Base-by-base conservation (phyloP, 768 basidiomycete genomes). In the Boletus subparvulus region DNA sequence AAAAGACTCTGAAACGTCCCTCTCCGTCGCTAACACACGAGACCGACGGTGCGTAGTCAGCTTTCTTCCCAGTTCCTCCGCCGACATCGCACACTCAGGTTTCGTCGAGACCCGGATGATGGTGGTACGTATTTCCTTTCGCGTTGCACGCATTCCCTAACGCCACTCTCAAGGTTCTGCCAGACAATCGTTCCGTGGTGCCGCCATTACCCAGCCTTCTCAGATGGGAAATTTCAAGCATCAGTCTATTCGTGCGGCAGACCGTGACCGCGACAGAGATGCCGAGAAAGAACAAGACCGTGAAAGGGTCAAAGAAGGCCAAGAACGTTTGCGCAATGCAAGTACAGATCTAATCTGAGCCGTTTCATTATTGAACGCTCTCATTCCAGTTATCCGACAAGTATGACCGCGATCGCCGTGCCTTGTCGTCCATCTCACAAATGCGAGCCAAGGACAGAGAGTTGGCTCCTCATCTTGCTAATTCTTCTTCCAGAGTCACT, bases 201-300 rank as follows among this genome's bases (percentile, higher is more conserved):
- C 72, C 14, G 61, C 72, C 26, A 64, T 88, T 47, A 82, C 88
- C 26, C 91, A 94, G 64, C 89, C 90, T 28, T 90, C 92, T 36
- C 91, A 93, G 74, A 94, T 94, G 92, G 92, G 92, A 47, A 92
- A 92, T 68, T 94, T 94, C 72, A 90, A 91, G 68, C 92, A 93
- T 65, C 92, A 94, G 62, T 90, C 91, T 12, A 73, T 87, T 63
- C 88, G 90, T 51, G 76, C 82, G 16, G 78, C 75, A 42, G 88
- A 90, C 69, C 81, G 86, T 47, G 83, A 74, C 54, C 75, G 79
- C 47, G 83, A 74, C 44, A 68, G 65, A 52, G 71, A 83, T 24
- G 67, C 70, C 9, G 86, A 80, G 55, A 74, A 71, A 54, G 80
- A 81, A 30, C 73, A 77, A 51, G 81, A 82, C 48, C 78, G 80